Evolutionary conservation across 2,329 filamentous ascomycete genomes (phyloP).

Genomic region (Cladosporium sp.): DNA sequence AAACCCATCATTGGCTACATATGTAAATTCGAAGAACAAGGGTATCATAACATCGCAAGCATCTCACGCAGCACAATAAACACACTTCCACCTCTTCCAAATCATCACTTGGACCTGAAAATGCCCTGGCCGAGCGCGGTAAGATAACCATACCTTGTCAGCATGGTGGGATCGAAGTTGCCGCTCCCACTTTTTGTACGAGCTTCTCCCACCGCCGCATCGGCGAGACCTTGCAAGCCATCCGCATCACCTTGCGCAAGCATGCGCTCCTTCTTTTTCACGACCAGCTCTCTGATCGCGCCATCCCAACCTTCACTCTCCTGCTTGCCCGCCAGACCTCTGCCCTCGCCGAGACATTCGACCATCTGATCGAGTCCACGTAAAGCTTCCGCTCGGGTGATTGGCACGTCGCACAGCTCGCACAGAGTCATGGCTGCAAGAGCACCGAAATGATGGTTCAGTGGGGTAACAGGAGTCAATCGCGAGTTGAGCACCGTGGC

Average conservation of each 20-base stretch:
- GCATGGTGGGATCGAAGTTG: slow-evolving; percentile 34
- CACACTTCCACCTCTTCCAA: not conserved
- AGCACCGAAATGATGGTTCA: slow-evolving; percentile 64
- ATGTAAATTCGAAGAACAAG: not conserved
- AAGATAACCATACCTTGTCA: slow-evolving; percentile 37
- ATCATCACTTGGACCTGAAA: slow-evolving; percentile 22
- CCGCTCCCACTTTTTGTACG: slow-evolving; percentile 1
- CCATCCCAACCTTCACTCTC: slow-evolving; percentile 55
- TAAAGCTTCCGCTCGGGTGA: slow-evolving; percentile 55
- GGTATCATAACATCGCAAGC: slow-evolving; percentile 8
- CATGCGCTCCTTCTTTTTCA: slow-evolving; percentile 38
- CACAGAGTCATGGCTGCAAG: slow-evolving; percentile 58
- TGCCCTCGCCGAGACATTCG: slow-evolving; percentile 45
- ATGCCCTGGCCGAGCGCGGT: slow-evolving; percentile 34
- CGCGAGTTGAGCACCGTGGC: slow-evolving; percentile 55
- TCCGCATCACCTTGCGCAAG: slow-evolving; percentile 31
- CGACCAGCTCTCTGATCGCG: slow-evolving; percentile 51
- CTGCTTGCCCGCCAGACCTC: slow-evolving; percentile 39
- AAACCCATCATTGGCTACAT: no score
- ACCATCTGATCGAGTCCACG: slow-evolving; percentile 54
- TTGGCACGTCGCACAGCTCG: slow-evolving; percentile 54
- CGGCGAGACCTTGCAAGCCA: slow-evolving; percentile 57
- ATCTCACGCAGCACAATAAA: not conserved
- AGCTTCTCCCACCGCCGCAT: slow-evolving; percentile 36
- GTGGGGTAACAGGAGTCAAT: slow-evolving; percentile 54